Base-by-base conservation (phyloP, 495 filamentous ascomycete species). In the Parathielavia appendiculata region DNA sequence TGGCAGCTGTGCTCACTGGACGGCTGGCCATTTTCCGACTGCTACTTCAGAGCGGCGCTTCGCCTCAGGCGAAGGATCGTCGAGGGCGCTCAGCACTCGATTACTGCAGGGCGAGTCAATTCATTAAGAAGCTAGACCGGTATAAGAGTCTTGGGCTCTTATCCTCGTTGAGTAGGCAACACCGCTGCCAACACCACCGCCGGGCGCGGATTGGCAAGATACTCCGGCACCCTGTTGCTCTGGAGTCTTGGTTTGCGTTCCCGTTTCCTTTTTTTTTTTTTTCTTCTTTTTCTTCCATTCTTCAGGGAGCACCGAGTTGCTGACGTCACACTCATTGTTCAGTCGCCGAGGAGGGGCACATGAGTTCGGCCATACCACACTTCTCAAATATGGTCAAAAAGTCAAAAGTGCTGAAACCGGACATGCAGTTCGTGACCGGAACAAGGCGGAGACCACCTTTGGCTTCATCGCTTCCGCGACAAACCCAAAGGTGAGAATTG, bases 161-260 rank as follows among this genome's bases (percentile, higher is more conserved):
- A n/a, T n/a, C n/a, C n/a, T n/a, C n/a, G n/a, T n/a, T n/a, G n/a
- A n/a, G n/a, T n/a, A n/a, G 38, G 12, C 39, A 46, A 26, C 16
- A 7, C 4, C n/a, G 38, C n/a, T n/a, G n/a, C n/a, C n/a, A n/a
- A n/a, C n/a, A n/a, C n/a, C n/a, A n/a, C 5, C 20, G 48, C 10
- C 17, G 51, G 22, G n/a, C 4, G 1, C 1, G 5, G 5, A 55
- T 59, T 5, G 11, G 16, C 0, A 54, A 45, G 14, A 26, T 56
- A 19, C 22, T 63, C 7, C 30, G 52, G 10, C 49, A 52, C 39
- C 51, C 56, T 1, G 52, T 41, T 1, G 51, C 56, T 2, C 34
- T 55, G n/a, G 39, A 52, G 32, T 59, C 56, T 5, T 56, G 61
- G 56, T 63, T 9, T n/a, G 56, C 48, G 14, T 10, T 20, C 55